Base-by-base conservation (phyloP, 2,329 filamentous ascomycete genomes). In the Juglanconis juglandina region DNA sequence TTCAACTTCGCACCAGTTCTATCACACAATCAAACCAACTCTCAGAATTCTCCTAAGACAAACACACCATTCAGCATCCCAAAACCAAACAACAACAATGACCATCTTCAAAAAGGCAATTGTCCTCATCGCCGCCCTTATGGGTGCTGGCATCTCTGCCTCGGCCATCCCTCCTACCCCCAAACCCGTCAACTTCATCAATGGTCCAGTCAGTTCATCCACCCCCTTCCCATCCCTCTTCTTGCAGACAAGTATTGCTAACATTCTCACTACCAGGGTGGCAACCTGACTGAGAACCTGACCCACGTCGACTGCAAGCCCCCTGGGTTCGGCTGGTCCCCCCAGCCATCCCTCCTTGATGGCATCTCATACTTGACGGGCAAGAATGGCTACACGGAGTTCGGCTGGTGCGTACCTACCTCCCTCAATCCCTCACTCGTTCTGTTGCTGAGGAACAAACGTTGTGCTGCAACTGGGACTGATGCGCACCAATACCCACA, bases 291-390 rank as follows among this genome's bases (percentile, higher is more conserved):
- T 11, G 14, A 6, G 9, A 53, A 53, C 49, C 37, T 53, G 13
- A 53, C 49, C 10, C 14, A 53, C 9, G 39, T 53, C 49, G 53
- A 53, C 56, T 58, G 56, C 49, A 17, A 48, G 41, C 56, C 56
- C 2, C 46, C 44, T 30, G 39, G 34, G 48, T 58, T 10, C 41
- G 10, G 7, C 41, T 50, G 46, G 17, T 49, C 56, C n/a, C 34
- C 33, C n/a, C 10, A 13, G 6, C n/a, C 46, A 24, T 39, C 41
- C 48, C 35, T 50, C 3, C 4, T 4, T 2, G 10, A 53, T 3
- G 47, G 47, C 49, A n/a, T 35, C 33, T 3, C 33, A 0, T 58
- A 53, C 34, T 33, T 58, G 11, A 47, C 3, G 44, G 17, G 17
- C 6, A 5, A 8, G n/a, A 30, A 24, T 24, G 11, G 34, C 17